Conservation (phyloP, 495 filamentous ascomycete species). For the Penicillium fimorum region DNA sequence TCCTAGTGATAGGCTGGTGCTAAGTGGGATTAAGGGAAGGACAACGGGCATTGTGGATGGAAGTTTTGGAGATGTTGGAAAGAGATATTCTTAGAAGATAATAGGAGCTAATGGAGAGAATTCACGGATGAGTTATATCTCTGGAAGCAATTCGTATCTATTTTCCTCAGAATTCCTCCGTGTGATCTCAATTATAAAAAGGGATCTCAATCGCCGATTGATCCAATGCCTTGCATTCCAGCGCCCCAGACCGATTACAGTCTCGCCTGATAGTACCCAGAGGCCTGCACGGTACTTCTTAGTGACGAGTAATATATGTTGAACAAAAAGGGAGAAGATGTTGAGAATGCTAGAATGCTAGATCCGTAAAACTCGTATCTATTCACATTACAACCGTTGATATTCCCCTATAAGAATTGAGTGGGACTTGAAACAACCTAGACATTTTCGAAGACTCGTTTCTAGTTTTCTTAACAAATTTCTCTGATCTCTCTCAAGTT, state of each 20-base stretch:
- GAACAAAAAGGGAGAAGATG: neutral
- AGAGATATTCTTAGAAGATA: neutral
- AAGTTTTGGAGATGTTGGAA: neutral
- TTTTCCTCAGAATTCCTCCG: conserved; percentile 2
- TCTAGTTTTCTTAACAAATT: neutral
- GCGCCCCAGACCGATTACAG: conserved; percentile 1
- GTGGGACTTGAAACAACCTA: neutral
- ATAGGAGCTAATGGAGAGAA: neutral
- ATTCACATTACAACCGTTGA: neutral
- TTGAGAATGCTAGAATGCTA: neutral
- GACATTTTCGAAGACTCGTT: neutral
- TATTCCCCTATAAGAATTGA: neutral
- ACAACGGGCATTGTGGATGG: conserved; percentile 20
- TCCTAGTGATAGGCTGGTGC: conserved; percentile 14
- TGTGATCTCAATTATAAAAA: conserved; percentile 3
- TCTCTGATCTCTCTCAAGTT: neutral
- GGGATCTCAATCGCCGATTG: conserved; percentile 12
- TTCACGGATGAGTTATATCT: neutral
- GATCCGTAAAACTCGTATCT: neutral
- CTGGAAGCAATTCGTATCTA: conserved; percentile 4
- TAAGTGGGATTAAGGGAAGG: conserved; percentile 17
- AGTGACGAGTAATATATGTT: neutral
- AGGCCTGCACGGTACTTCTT: neutral
- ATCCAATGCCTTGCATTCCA: conserved; percentile 9
- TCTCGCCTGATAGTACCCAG: neutral